Conservation (phyloP, 2,329 filamentous ascomycete species). For the Stagonosporopsis chrysanthemi region DNA sequence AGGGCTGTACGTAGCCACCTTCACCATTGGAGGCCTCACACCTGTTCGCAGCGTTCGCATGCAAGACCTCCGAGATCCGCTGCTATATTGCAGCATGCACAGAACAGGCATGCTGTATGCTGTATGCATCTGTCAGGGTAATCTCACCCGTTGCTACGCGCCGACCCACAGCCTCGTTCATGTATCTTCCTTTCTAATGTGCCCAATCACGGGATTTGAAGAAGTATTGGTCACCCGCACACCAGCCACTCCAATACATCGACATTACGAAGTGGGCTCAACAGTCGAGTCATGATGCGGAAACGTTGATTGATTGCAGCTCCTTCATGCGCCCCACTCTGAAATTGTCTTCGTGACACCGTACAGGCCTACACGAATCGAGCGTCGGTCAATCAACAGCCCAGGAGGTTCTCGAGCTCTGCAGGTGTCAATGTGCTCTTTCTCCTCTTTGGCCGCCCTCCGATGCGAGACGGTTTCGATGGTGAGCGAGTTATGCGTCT, state of each 20-base stretch:
- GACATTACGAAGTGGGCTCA: constrained; percentile 7
- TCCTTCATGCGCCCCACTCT: constrained; percentile 11
- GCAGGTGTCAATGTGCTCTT: constrained; percentile 78
- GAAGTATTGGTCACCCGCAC: constrained; percentile 20
- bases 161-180: constrained; percentile 31
- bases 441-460: constrained; percentile 67
- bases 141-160: constrained; percentile 33
- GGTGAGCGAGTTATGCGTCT: constrained; percentile 39
- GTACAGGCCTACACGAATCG: not conserved
- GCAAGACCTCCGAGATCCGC: not conserved
- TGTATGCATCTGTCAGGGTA: constrained; percentile 12
- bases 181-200: constrained; percentile 28
- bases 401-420: constrained; percentile 66
- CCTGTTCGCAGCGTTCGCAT: constrained; percentile 14
- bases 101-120: not conserved
- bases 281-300: constrained; percentile 1
- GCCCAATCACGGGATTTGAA: constrained; percentile 20
- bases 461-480: constrained; percentile 55
- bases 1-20: constrained; percentile 5
- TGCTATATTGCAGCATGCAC: constrained; percentile 5
- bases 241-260: constrained; percentile 22
- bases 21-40: constrained; percentile 6
- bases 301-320: constrained; percentile 18
- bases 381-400: constrained; percentile 29
- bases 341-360: constrained; percentile 13